A percentile compares a stretch with the other conserved stretches of the same genome.
Conservation (phyloP, 108 stramenopile species). For the Thalassiosira profunda region DNA sequence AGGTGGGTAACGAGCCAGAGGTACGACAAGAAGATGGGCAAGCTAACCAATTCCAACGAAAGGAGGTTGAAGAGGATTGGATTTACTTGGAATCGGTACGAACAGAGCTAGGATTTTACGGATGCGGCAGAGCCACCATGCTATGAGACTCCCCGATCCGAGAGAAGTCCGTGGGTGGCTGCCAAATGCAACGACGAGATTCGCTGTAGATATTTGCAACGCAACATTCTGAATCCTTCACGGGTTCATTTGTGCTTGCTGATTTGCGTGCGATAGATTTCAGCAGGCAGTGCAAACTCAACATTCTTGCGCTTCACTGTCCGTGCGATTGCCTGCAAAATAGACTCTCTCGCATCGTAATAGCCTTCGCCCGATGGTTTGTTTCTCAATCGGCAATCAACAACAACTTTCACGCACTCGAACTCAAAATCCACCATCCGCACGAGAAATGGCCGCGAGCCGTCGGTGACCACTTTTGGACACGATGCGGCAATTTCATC, state of each 20-base stretch:
- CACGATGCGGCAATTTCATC: slow-evolving; percentile 61
- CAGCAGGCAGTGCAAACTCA: slow-evolving; percentile 29
- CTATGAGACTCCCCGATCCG: too few relatives aligned
- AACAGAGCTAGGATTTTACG: too few relatives aligned
- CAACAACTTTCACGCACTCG: slow-evolving; percentile 51
- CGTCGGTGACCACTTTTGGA: slow-evolving; percentile 65
- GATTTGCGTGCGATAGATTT: too few relatives aligned
- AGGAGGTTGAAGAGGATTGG: slow-evolving; percentile 2
- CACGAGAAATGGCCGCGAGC: slow-evolving; percentile 62
- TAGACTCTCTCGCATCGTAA: slow-evolving; percentile 50
- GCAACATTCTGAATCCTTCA: too few relatives aligned
- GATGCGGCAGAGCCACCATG: too few relatives aligned
- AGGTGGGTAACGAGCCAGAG: slow-evolving; percentile 17
- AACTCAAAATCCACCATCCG: slow-evolving; percentile 48
- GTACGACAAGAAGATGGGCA: background rate
- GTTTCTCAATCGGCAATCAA: slow-evolving; percentile 54
- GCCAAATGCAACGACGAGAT: too few relatives aligned
- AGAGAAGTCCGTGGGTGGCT: too few relatives aligned
- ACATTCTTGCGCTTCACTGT: slow-evolving; percentile 54
- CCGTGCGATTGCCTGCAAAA: slow-evolving; percentile 57
- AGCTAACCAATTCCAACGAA: background rate
- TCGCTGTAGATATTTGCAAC: too few relatives aligned
- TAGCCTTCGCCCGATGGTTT: slow-evolving; percentile 54
- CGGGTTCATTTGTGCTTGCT: too few relatives aligned
- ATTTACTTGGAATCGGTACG: slow-evolving; percentile 4